Percentiles rank a stretch among this genome's conserved stretches.
phyloP scores from a whole-genome alignment of 805 yeast species.

The Saccharomycopsis sp. region DNA sequence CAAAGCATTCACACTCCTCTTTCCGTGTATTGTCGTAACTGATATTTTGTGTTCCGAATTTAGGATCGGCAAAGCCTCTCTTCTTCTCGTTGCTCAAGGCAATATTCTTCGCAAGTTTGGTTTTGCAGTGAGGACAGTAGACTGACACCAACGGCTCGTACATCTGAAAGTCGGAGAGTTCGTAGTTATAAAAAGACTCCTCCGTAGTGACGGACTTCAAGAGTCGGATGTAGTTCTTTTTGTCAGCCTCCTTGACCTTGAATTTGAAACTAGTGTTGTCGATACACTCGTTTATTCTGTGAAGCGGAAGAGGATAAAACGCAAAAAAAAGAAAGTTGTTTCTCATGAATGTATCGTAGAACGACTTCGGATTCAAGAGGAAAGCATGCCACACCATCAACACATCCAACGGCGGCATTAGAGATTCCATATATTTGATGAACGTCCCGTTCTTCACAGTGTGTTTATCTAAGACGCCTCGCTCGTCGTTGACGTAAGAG shows the following conservation, averaged over 20 bases:
- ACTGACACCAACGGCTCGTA: background rate
- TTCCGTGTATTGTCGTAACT: background rate
- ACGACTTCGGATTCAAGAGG: background rate
- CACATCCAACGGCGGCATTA: conserved; percentile 1
- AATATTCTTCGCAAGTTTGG: background rate
- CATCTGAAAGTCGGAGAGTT: background rate
- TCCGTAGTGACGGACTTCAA: background rate
- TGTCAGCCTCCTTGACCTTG: background rate
- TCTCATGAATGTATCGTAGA: conserved; percentile 1
- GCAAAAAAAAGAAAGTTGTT: background rate
- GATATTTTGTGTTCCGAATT: background rate
- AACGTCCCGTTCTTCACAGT: background rate
- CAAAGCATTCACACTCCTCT: background rate
- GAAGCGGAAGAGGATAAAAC: background rate
- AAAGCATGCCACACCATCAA: conserved; percentile 1
- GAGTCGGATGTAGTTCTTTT: background rate
- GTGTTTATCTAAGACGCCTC: background rate
- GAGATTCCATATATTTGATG: background rate
- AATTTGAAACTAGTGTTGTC: background rate
- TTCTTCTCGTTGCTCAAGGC: background rate
- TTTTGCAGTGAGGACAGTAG: background rate
- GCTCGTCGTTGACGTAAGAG: background rate
- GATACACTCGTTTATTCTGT: background rate
- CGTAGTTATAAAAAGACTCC: background rate
- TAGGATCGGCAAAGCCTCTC: background rate